Percentiles rank a stretch among this genome's conserved stretches.
Conservation (phyloP, 1,284 basidiomycete genomes). For the Pulveroboletus sp. region DNA sequence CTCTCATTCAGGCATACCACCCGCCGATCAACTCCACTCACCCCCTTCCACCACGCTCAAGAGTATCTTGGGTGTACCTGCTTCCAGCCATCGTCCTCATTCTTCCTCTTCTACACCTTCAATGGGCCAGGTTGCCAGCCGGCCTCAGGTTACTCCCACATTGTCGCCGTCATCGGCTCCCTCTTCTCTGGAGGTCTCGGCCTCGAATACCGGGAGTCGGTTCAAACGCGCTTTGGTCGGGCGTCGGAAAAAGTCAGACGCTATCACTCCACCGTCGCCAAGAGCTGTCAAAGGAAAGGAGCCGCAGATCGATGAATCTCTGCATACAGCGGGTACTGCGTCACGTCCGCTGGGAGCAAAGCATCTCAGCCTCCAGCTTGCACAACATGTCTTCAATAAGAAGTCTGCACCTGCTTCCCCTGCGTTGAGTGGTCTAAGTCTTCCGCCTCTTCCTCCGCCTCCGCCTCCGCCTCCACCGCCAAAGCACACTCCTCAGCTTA, state of each 20-base stretch:
- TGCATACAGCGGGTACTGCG: slow-evolving; percentile 25
- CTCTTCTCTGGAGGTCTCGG: slow-evolving; percentile 24
- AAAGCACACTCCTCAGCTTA: slow-evolving; percentile 30
- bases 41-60: slow-evolving; percentile 39
- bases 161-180: slow-evolving; percentile 35
- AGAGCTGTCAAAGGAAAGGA: slow-evolving; percentile 35
- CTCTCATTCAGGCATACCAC: slow-evolving; percentile 43
- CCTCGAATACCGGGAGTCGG: slow-evolving; percentile 46
- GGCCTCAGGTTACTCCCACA: slow-evolving; percentile 31
- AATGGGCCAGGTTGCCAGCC: slow-evolving; percentile 46
- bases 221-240: slow-evolving; percentile 64
- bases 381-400: slow-evolving; percentile 46
- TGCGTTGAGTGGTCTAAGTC: slow-evolving; percentile 27
- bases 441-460: no score
- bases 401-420: slow-evolving; percentile 36
- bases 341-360: slow-evolving; percentile 32
- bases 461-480: slow-evolving; percentile 42
- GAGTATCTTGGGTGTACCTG: slow-evolving; percentile 37
- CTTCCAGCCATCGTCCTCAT: slow-evolving; percentile 40
- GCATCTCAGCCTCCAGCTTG: slow-evolving; percentile 42
- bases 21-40: slow-evolving; percentile 45
- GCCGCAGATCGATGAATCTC: slow-evolving; percentile 24
- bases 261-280: slow-evolving; percentile 33
- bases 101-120: slow-evolving; percentile 37
- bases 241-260: slow-evolving; percentile 66